Conservation (phyloP, 495 filamentous ascomycete genomes). For the Aspergillus bridgeri region DNA sequence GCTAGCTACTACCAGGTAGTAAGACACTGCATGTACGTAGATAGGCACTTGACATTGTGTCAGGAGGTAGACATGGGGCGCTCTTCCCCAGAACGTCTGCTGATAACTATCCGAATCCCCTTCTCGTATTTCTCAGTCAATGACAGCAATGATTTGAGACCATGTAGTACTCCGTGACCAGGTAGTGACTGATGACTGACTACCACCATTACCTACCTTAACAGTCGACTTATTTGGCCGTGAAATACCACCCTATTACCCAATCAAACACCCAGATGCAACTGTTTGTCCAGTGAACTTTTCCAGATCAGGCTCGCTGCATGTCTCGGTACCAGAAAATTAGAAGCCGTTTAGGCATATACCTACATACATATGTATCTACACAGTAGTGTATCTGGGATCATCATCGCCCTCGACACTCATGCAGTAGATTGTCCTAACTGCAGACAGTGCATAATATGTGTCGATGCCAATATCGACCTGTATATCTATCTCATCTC, state of each 20-base stretch:
- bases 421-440: no score
- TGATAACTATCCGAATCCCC: not conserved
- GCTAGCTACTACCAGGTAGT: no score
- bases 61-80: no score
- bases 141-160: not conserved
- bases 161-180: no score
- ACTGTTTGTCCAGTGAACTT: not conserved
- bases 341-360: not conserved
- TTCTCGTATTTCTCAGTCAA: not conserved
- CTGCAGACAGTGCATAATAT: not conserved
- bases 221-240: not conserved
- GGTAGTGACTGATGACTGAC: no score
- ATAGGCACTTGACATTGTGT: no score
- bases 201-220: no score
- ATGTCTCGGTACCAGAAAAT: not conserved
- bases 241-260: not conserved
- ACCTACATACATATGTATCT: not conserved
- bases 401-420: no score
- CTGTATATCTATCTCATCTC: not conserved
- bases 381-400: no score
- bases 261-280: not conserved
- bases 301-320: not conserved
- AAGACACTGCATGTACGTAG: no score
- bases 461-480: not conserved
- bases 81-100: not conserved